Conservation (phyloP, 768 basidiomycete species). For the Lyophyllum semitale region DNA sequence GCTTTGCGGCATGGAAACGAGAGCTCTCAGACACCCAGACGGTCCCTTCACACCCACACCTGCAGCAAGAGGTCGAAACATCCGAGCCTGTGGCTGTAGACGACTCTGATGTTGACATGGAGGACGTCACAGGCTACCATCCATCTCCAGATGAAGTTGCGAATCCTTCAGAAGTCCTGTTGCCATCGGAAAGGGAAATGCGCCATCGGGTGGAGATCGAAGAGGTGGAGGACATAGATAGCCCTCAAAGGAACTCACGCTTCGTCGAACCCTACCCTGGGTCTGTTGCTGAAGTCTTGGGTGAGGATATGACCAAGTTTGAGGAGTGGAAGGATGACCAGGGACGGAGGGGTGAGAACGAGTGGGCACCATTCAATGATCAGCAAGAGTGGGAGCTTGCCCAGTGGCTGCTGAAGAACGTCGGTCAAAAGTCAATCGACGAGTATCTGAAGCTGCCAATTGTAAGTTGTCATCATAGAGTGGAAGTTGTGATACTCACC, state of each 20-base stretch:
- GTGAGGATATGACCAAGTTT: slow-evolving; percentile 12
- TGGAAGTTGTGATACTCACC: background rate
- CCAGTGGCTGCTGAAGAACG: slow-evolving; percentile 27
- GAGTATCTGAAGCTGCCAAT: slow-evolving; percentile 29
- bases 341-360: slow-evolving; percentile 6
- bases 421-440: slow-evolving; percentile 27
- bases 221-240: slow-evolving; percentile 1
- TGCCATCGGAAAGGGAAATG: too few species aligned
- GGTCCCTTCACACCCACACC: too few species aligned
- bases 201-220: background rate
- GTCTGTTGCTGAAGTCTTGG: background rate
- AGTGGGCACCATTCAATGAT: slow-evolving; percentile 27
- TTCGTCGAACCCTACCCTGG: background rate
- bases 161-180: too few species aligned
- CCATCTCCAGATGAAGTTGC: too few species aligned
- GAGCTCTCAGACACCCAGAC: too few species aligned
- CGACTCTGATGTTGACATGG: too few species aligned
- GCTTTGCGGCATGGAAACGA: too few species aligned
- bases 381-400: slow-evolving; percentile 34
- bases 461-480: slow-evolving; percentile 15
- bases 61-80: too few species aligned
- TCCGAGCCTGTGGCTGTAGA: too few species aligned
- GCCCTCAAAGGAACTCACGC: background rate
- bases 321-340: slow-evolving; percentile 11
- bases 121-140: too few species aligned